Base-by-base conservation (phyloP, 2,329 filamentous ascomycete genomes). In the Fusarium napiforme region DNA sequence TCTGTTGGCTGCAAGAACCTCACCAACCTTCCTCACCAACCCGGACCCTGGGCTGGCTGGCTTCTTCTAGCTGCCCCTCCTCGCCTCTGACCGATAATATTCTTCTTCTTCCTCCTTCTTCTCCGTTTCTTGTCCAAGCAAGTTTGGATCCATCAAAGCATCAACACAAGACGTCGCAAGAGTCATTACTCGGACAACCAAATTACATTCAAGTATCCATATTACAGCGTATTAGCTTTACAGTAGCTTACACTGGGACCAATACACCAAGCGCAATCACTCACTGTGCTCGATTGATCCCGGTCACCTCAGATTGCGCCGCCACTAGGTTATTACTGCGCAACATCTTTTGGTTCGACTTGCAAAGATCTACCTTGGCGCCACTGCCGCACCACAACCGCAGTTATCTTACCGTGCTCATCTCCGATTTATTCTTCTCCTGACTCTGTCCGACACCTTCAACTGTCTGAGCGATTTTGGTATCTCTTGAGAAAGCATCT, bases 261-360 rank as follows among this genome's bases (percentile, higher is more conserved):
- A 65, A 72, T 73, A 63, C 58, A 53, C 34, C 53, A 49, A 40
- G 15, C 32, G 50, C 56, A 58, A 30, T 59, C 40, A 28, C 23
- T 43, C 42, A 52, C 64, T 46, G 40, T 45, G 30, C 61, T 56
- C 60, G 58, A 62, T 73, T 75, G 63, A 67, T 57, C 68, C 62
- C 36, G 57, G 47, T 56, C 59, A 32, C 34, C 19, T 55, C 34
- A 65, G 47, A 64, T 74, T 75, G 73, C 67, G 75, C 72, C 64
- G 60, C 67, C 66, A 64, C 61, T 50, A 34, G 47, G 6, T 52
- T 36, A 36, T 52, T 52, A 36, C 49, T 73, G 66, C 71, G 68
- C 65, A 75, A 74, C 55, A 72, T 73, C 59, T 71, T 73, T 73
- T 71, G 73, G 64, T 67, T 68, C 68, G 60, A 71, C 55, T 71